Conservation (phyloP, 768 basidiomycete genomes). For the Cystofilobasidium macerans region DNA sequence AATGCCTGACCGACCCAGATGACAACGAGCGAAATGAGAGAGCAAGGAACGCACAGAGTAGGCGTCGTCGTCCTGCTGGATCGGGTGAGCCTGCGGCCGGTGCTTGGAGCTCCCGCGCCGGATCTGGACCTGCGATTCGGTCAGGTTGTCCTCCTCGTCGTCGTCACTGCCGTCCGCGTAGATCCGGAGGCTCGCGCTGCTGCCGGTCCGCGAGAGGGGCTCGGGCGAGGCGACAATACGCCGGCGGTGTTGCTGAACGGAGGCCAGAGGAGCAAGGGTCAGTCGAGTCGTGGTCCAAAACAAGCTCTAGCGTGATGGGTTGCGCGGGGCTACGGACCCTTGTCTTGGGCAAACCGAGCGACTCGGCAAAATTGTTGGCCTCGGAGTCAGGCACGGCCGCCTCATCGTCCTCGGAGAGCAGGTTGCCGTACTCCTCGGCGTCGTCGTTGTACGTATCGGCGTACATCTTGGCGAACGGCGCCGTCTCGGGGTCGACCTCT, state of each 20-base stretch:
- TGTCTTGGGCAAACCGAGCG: background rate
- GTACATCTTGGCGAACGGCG: conserved; percentile 8
- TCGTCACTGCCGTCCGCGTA: conserved; percentile 1
- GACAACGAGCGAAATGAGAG: background rate
- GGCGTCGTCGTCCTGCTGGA: conserved; percentile 3
- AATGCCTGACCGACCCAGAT: no score
- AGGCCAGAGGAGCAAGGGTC: background rate
- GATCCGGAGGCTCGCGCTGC: background rate
- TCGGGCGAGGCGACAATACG: conserved; percentile 3
- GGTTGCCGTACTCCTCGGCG: background rate
- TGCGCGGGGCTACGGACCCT: background rate
- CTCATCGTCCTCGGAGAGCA: background rate
- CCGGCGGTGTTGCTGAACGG: background rate
- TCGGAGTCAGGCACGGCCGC: background rate
- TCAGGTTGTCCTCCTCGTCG: background rate
- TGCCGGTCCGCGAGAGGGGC: background rate
- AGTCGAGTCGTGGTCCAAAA: background rate
- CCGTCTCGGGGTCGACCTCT: conserved; percentile 6
- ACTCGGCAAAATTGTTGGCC: background rate
- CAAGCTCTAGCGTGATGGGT: background rate
- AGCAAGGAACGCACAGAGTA: background rate
- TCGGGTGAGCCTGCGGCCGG: background rate
- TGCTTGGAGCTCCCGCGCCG: background rate
- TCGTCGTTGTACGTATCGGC: conserved; percentile 6
- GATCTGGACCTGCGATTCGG: conserved; percentile 6